These are phyloP conservation scores for Trichoderma sp. DNA, from an alignment of 2,329 filamentous ascomycete genomes.

Conservation along the genomic window DNA sequence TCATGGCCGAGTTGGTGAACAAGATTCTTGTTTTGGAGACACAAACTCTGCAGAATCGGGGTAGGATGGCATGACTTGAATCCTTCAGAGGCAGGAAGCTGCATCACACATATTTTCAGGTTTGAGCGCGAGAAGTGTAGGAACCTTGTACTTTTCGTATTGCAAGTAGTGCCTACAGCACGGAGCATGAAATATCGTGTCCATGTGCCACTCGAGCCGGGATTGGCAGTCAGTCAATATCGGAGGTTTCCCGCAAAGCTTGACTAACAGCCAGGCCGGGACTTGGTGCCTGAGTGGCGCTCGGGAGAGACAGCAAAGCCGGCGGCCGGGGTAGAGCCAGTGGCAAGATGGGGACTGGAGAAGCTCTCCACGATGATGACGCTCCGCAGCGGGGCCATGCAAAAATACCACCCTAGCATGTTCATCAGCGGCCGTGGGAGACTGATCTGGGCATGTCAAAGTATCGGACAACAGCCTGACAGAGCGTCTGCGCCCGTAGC, in stretches of 20 bases:
- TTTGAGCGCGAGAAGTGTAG: not conserved
- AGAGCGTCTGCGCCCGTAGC: not conserved
- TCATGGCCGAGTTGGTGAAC: not conserved
- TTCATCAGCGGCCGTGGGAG: constrained; percentile 9
- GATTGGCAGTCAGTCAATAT: constrained; percentile 9
- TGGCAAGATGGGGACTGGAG: constrained; percentile 5
- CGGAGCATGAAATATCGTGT: not conserved
- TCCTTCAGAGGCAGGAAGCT: not conserved
- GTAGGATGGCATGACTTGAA: not conserved
- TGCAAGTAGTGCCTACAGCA: not conserved
- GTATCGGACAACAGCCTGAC: not conserved
- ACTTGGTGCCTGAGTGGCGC: constrained; percentile 25
- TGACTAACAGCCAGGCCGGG: constrained; percentile 20
- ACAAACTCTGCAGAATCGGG: not conserved
- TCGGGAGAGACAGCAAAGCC: constrained; percentile 22
- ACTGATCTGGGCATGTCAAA: not conserved
- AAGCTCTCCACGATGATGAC: constrained; percentile 22
- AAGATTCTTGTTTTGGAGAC: not conserved
- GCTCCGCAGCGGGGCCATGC: constrained; percentile 20
- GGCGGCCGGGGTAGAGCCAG: constrained; percentile 1
- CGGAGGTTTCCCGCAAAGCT: constrained; percentile 14
- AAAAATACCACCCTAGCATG: constrained; percentile 20
- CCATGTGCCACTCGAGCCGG: not conserved
- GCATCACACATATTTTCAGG: no score
- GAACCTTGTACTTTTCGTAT: not conserved